Evolutionary conservation across 1,284 basidiomycete genomes (phyloP), one percentile per base, ranked within the genome.

Genomic region (Erythrobasidium hasegawianum): DNA sequence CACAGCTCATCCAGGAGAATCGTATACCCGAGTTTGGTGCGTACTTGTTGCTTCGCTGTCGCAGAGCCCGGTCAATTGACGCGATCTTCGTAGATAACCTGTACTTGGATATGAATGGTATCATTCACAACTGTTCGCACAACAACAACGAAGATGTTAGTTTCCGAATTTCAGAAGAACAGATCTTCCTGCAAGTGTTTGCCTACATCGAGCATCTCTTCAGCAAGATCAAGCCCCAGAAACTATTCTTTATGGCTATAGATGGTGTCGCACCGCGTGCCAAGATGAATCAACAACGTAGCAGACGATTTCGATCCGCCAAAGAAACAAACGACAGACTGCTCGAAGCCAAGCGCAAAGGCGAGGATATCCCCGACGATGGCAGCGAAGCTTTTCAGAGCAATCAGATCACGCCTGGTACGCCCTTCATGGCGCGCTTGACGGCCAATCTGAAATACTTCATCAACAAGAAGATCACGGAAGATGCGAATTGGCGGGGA

Each of bases 231-330:
- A 97, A 94, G 78, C 96, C 96, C 1, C 88, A 90, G 81, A 97
- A 97, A 77, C 72, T 78, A 52, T 79, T 80, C 71, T 76, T 95
- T 79, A 94, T 98, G 87, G 96, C 96, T 27, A 87, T 99, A 55
- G 96, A 98, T 77, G 96, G 96, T 68, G 94, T 97, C 14, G 96
- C 96, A 0, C 96, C 96, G 1, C 84, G 96, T 64, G 96, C 96
- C 54, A 99, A 99, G 83, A 97, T 98, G 96, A 99, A 99, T 78
- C 95, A 99, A 77, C 96, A 99, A 77, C 86, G 93, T 40, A 88
- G 88, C 75, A 83, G 96, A 59, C 86, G 96, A 60, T 99, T 98
- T 81, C 83, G 94, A 65, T 93, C 95, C 0, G 94, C 94, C 2
- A 91, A 89, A 78, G 95, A 97, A 77, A 90, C 88, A 16, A 87